Evolutionary conservation across 2,329 filamentous ascomycete genomes (phyloP).

Genomic region (Xylariales sp.): DNA sequence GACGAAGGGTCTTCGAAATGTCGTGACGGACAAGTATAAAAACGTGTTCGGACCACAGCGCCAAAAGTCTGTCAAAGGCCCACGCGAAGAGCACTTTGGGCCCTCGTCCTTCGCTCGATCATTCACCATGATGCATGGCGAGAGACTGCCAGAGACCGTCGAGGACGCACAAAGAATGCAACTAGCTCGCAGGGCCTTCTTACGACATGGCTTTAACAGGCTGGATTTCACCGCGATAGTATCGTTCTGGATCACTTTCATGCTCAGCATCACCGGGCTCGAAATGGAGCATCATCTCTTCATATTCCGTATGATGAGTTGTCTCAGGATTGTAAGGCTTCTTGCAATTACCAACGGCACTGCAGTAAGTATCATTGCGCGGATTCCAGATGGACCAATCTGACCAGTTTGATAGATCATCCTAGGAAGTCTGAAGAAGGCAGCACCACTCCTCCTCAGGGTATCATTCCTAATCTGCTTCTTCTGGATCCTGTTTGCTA

Average conservation of each 20-base stretch:
- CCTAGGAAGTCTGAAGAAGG: conserved; percentile 89
- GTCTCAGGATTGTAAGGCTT: conserved; percentile 86
- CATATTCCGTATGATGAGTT: conserved; percentile 94
- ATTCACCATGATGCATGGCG: conserved; percentile 70
- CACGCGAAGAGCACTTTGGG: conserved; percentile 39
- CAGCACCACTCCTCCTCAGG: conserved; percentile 83
- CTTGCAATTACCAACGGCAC: conserved; percentile 90
- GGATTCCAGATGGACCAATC: conserved; percentile 10
- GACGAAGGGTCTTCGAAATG: conserved; percentile 67
- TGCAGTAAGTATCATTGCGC: conserved; percentile 52
- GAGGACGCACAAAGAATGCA: conserved; percentile 79
- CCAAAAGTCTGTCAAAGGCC: conserved; percentile 59
- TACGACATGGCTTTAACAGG: conserved; percentile 93
- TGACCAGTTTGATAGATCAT: conserved; percentile 62
- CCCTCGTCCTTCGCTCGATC: conserved; percentile 68
- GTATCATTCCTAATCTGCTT: conserved; percentile 93
- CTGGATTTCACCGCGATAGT: conserved; percentile 91
- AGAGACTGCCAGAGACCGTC: conserved; percentile 55
- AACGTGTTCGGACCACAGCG: conserved; percentile 78
- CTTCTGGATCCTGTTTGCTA: conserved; percentile 97
- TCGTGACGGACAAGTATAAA: conserved; percentile 70
- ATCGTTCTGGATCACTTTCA: conserved; percentile 91
- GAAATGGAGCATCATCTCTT: conserved; percentile 71
- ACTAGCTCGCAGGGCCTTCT: conserved; percentile 83
- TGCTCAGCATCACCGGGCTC: conserved; percentile 63